Evolutionary conservation across 352 stramenopile genomes (phyloP).

Genomic region (Thraustochytrium aureum): DNA sequence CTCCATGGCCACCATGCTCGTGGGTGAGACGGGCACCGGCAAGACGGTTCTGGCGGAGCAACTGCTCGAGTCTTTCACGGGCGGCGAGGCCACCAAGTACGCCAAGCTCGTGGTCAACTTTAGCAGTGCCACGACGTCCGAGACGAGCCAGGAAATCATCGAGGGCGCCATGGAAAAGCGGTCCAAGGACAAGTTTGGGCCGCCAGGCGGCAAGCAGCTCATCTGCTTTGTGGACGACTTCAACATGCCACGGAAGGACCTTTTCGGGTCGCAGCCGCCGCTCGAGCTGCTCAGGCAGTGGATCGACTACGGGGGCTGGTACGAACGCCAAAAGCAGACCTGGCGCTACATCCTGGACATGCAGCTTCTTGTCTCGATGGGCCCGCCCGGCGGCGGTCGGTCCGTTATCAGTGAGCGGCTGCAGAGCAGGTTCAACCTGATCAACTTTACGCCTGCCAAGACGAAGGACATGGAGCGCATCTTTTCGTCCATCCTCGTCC

Average conservation of each 20-base stretch:
- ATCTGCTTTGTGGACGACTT: constrained; percentile 94
- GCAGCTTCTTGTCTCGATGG: constrained; percentile 92
- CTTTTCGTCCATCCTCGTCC: constrained; percentile 86
- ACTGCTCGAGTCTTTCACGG: constrained; percentile 74
- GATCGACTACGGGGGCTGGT: constrained; percentile 86
- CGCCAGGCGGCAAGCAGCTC: constrained; percentile 87
- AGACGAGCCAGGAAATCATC: constrained; percentile 90
- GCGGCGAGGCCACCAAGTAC: constrained; percentile 64
- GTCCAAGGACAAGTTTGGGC: constrained; percentile 90
- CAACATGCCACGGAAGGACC: constrained; percentile 96
- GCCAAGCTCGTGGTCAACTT: constrained; percentile 83
- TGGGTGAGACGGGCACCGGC: constrained; percentile 88
- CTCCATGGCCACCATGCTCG: constrained; percentile 81
- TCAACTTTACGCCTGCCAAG: constrained; percentile 88
- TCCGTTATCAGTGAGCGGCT: constrained; percentile 92
- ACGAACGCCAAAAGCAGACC: constrained; percentile 88
- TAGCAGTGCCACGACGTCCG: constrained; percentile 82
- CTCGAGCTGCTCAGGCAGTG: constrained; percentile 92
- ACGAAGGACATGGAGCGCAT: constrained; percentile 84
- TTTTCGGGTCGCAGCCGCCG: constrained; percentile 93
- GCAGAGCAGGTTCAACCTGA: constrained; percentile 91
- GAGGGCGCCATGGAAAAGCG: constrained; percentile 94
- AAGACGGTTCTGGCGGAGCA: constrained; percentile 94
- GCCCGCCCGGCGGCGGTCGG: constrained; percentile 84
- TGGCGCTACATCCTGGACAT: constrained; percentile 93